phyloP scores from a whole-genome alignment of 2,329 filamentous ascomycete genomes.

The Dactylonectria macrodidyma region DNA sequence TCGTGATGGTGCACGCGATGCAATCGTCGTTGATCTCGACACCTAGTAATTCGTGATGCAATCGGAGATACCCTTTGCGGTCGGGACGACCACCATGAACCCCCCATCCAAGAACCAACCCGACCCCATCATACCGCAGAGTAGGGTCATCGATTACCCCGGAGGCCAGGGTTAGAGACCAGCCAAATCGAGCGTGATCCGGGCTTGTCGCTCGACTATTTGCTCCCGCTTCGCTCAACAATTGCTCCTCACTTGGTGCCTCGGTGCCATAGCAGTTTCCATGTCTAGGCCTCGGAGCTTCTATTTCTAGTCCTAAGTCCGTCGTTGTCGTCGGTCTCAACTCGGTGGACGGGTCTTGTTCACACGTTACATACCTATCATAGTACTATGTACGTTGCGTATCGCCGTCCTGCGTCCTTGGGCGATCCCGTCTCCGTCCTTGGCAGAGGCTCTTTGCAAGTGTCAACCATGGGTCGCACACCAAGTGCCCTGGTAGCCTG shows the following conservation, averaged over 20 bases:
- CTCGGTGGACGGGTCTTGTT: constrained; percentile 9
- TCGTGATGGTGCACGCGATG: neutral
- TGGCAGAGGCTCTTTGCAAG: neutral
- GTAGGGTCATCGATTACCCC: neutral
- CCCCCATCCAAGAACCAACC: constrained; percentile 9
- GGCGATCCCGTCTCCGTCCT: neutral
- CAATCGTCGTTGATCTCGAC: neutral
- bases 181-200: constrained; percentile 1
- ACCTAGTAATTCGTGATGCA: constrained; percentile 11
- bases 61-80: constrained; percentile 36
- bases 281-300: neutral
- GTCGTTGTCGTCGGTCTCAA: constrained; percentile 14
- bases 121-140: neutral
- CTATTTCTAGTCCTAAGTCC: constrained; percentile 8
- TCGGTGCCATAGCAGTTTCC: constrained; percentile 1
- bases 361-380: neutral
- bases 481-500: constrained; percentile 14
- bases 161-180: neutral
- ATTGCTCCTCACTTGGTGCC: constrained; percentile 1
- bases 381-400: neutral
- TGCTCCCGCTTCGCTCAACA: constrained; percentile 11
- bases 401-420: neutral
- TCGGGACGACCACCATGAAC: constrained; percentile 16
- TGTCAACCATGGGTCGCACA: constrained; percentile 1
- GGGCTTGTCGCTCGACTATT: constrained; percentile 10